phyloP scores from a whole-genome alignment of 345 rosid genomes.

The Rhodamnia rubescens region DNA sequence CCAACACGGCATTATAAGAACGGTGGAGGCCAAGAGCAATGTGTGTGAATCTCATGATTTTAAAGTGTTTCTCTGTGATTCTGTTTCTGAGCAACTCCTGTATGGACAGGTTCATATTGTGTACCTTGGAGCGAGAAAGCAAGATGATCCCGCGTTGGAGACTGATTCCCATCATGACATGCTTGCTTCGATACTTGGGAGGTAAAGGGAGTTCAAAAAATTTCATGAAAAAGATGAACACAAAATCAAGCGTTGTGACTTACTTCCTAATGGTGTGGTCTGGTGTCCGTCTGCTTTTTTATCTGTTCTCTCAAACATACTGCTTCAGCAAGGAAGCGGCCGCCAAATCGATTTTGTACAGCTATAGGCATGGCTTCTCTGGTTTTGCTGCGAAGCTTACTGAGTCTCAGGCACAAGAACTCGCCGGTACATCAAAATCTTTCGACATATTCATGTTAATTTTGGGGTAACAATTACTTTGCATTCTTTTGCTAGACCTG shows the following conservation, averaged over 20 bases:
- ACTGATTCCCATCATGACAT: conserved; percentile 50
- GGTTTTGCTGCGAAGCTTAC: conserved; percentile 72
- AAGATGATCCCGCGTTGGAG: conserved; percentile 22
- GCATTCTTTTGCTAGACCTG: neutral
- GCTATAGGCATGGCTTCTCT: conserved; percentile 66
- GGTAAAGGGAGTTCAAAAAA: conserved; percentile 15
- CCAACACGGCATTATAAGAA: neutral
- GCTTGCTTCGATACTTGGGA: conserved; percentile 47
- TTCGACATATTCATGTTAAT: neutral
- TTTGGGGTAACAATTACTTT: neutral
- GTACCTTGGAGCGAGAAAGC: conserved; percentile 48
- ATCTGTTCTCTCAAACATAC: neutral
- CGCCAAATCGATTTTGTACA: conserved; percentile 43
- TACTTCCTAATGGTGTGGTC: neutral
- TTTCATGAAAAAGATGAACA: too few species aligned
- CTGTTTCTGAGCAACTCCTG: neutral
- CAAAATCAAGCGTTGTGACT: neutral
- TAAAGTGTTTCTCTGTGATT: neutral
- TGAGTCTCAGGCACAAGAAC: conserved; percentile 37
- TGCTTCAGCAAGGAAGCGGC: conserved; percentile 47
- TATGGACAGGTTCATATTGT: conserved; percentile 44
- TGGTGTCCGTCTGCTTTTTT: neutral
- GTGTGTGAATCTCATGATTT: neutral
- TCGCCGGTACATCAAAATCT: conserved; percentile 22
- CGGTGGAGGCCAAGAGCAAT: conserved; percentile 11